phyloP scores from a whole-genome alignment of 1,284 basidiomycete genomes.

The Bondarzewia mesenterica region DNA sequence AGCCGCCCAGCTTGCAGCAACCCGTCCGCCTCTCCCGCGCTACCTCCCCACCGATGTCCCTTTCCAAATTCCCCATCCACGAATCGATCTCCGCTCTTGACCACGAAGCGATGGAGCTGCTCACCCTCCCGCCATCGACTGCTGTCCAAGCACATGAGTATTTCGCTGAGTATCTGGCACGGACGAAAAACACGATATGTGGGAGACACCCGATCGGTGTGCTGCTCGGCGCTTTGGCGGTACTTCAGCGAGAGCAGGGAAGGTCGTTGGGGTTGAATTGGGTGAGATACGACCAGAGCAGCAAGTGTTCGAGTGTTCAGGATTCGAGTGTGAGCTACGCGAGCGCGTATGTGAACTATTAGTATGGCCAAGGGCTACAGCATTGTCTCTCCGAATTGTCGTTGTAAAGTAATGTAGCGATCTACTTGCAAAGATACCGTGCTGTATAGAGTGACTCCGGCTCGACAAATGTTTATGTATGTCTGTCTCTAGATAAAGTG shows the following conservation, averaged over 20 bases:
- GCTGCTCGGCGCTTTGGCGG: slow-evolving; percentile 68
- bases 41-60: slow-evolving; percentile 27
- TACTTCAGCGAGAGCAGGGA: slow-evolving; percentile 43
- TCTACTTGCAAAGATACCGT: not conserved
- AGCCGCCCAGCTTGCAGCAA: slow-evolving; percentile 40
- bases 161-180: slow-evolving; percentile 70
- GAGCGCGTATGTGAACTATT: slow-evolving; percentile 69
- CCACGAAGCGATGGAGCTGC: slow-evolving; percentile 68
- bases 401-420: not conserved
- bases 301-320: slow-evolving; percentile 52
- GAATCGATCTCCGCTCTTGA: slow-evolving; percentile 72
- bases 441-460: not conserved
- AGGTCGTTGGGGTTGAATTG: slow-evolving; percentile 50
- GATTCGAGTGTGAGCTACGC: slow-evolving; percentile 97
- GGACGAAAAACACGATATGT: slow-evolving; percentile 95
- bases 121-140: slow-evolving; percentile 49
- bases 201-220: slow-evolving; percentile 95
- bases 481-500: not conserved
- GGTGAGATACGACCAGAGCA: slow-evolving; percentile 92
- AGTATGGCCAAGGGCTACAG: slow-evolving; percentile 3
- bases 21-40: slow-evolving; percentile 46
- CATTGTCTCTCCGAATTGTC: not conserved
- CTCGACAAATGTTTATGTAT: slow-evolving; percentile 2
- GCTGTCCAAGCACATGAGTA: slow-evolving; percentile 47
- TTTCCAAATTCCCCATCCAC: slow-evolving; percentile 49